Base-by-base conservation (phyloP, 306 rosid genomes). In the Fragaria ananassa region DNA sequence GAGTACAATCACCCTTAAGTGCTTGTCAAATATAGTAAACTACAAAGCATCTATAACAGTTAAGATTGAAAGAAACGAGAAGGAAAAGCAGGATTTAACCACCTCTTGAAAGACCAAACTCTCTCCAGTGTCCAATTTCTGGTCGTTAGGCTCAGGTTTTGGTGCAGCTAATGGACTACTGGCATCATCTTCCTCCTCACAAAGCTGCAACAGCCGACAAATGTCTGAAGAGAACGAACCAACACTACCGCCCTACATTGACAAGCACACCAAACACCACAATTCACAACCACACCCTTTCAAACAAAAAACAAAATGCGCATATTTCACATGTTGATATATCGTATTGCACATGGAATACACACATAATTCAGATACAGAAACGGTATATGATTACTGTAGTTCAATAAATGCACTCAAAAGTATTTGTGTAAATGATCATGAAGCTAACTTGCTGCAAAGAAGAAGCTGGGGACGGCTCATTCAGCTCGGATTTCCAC, bases 141-240 rank as follows among this genome's bases (percentile, higher is more conserved):
- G 97, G 66, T 92, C 93, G 57, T 87, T 91, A 57, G 97, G 99
- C 88, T 95, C 97, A 18, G 91, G 85, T 74, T 92, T 92, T 44
- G 84, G 90, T 66, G 90, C 93, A 61, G 89, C 91, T 83, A 95
- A 89, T 10, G 97, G 98, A 81, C 99, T 95, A 76, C 89, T 87
- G 81, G 99, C 99, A 78, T 95, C 99, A 86, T 95, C 99, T 80
- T 95, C 99, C 90, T 95, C 99, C 82, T 95, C 99, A 31, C 92
- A 91, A 8, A 92, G 93, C 84, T 95, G 97, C 89, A 92, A 71
- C 41, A 95, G 83, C 72, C 98, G 84, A 72, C 93, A 95, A 81
- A 95, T 95, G 78, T 95, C 99, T 17, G 96, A 91, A 37, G 99
- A 95, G 86, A 92, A 95, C n/a, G 99, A 91, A 58, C 99, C 99